Evolutionary conservation across 2,329 filamentous ascomycete genomes (phyloP).

Genomic region (Pseudocercospora fuligena): DNA sequence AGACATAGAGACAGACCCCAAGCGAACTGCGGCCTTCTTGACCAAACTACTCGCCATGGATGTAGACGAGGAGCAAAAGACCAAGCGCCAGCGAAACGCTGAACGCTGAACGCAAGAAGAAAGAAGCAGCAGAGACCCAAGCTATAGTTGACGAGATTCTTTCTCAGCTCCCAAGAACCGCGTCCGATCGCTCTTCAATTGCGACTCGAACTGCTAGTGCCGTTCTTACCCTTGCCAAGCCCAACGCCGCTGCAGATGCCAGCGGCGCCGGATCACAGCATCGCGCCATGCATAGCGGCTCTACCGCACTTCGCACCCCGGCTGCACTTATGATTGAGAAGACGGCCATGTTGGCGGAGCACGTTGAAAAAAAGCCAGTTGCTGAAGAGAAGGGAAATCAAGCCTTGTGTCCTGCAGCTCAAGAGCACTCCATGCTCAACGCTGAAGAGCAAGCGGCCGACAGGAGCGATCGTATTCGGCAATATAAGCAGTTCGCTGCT

Average conservation of each 20-base stretch:
- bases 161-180: background rate
- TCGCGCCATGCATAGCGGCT: background rate
- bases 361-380: background rate
- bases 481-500: background rate
- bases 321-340: background rate
- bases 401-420: background rate
- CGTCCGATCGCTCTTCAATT: background rate
- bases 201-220: background rate
- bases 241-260: background rate
- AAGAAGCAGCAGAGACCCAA: background rate
- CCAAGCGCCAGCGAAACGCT: background rate
- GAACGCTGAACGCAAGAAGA: background rate
- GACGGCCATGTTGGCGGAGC: background rate
- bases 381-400: background rate
- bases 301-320: background rate
- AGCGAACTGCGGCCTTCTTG: background rate
- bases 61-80: background rate
- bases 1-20: background rate
- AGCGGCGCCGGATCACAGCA: background rate
- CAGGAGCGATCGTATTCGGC: background rate
- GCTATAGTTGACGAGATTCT: background rate
- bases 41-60: background rate
- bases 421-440: background rate
- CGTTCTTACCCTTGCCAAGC: background rate
- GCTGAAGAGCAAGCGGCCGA: background rate